These are phyloP conservation scores for Mycothermus thermophilus DNA, from an alignment of 495 filamentous ascomycete species.

Conservation along the genomic window DNA sequence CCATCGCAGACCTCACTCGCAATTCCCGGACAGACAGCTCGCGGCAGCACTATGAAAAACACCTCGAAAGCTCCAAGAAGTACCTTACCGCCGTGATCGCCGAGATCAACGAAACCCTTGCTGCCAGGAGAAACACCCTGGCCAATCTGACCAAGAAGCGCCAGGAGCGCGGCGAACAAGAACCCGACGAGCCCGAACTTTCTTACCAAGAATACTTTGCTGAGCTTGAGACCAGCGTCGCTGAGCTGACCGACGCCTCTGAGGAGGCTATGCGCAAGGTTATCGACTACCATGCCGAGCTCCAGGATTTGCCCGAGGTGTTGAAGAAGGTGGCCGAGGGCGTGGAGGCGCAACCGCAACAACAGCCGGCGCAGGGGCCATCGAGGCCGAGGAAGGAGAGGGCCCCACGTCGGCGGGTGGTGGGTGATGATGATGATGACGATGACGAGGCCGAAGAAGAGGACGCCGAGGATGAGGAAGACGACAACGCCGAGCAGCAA, in stretches of 20 bases:
- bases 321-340: conserved; percentile 31
- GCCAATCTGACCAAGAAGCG: conserved; percentile 20
- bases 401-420: conserved; percentile 8
- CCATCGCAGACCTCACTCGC: conserved; percentile 19
- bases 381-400: conserved; percentile 1
- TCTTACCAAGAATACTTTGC: conserved; percentile 24
- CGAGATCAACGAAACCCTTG: conserved; percentile 39
- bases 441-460: conserved; percentile 23
- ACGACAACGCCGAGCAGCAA: conserved; percentile 28
- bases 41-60: conserved; percentile 22
- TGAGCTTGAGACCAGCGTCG: conserved; percentile 26
- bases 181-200: conserved; percentile 25
- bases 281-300: conserved; percentile 34
- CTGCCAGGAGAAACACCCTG: conserved; percentile 35
- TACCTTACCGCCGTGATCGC: conserved; percentile 27
- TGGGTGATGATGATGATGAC: conserved; percentile 10
- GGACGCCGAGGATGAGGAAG: conserved; percentile 13
- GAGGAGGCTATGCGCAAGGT: conserved; percentile 30
- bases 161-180: conserved; percentile 21
- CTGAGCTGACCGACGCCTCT: conserved; percentile 22
- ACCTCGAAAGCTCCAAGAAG: conserved; percentile 23
- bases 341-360: conserved; percentile 30
- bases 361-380: conserved; percentile 11
- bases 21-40: conserved; percentile 14
- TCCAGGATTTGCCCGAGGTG: conserved; percentile 30